These are phyloP conservation scores for Talaromyces sp. DNA, from an alignment of 2,329 filamentous ascomycete genomes.

Conservation along the genomic window DNA sequence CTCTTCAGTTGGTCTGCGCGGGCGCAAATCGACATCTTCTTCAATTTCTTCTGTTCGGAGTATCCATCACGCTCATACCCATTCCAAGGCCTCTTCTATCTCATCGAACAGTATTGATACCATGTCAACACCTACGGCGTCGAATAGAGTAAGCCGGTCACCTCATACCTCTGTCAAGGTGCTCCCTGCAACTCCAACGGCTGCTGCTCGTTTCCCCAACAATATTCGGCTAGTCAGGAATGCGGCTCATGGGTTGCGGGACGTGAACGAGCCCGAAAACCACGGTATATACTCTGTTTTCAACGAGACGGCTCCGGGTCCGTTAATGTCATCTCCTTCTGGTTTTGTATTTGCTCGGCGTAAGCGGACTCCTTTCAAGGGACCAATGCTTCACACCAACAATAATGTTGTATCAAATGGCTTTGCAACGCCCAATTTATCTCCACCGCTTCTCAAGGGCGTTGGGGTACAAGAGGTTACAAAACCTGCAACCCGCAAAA, in stretches of 20 bases:
- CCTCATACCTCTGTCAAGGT: constrained; percentile 92
- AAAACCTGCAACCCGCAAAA: constrained; percentile 28
- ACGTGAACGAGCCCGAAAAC: constrained; percentile 17
- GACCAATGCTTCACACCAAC: constrained; percentile 36
- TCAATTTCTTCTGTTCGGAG: constrained; percentile 90
- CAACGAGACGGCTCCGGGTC: constrained; percentile 31
- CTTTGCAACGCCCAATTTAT: constrained; percentile 26
- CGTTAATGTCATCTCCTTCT: constrained; percentile 34
- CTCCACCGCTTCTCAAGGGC: constrained; percentile 17
- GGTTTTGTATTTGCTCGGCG: constrained; percentile 42
- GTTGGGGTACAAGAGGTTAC: constrained; percentile 15
- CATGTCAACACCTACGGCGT: constrained; percentile 61
- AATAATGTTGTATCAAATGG: constrained; percentile 29
- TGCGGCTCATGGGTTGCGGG: constrained; percentile 20
- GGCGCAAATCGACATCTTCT: constrained; percentile 91
- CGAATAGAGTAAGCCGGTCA: constrained; percentile 59
- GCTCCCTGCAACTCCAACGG: constrained; percentile 80
- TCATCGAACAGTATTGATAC: constrained; percentile 73
- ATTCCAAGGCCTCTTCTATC: constrained; percentile 91
- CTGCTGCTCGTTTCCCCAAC: constrained; percentile 66
- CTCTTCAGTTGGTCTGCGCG: constrained; percentile 74
- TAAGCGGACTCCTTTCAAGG: constrained; percentile 41
- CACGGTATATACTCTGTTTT: constrained; percentile 26
- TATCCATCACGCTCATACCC: constrained; percentile 80
- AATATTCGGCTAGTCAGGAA: constrained; percentile 77